Conservation (phyloP, 2,329 filamentous ascomycete genomes). For the Fusarium tanahbumbuense region DNA sequence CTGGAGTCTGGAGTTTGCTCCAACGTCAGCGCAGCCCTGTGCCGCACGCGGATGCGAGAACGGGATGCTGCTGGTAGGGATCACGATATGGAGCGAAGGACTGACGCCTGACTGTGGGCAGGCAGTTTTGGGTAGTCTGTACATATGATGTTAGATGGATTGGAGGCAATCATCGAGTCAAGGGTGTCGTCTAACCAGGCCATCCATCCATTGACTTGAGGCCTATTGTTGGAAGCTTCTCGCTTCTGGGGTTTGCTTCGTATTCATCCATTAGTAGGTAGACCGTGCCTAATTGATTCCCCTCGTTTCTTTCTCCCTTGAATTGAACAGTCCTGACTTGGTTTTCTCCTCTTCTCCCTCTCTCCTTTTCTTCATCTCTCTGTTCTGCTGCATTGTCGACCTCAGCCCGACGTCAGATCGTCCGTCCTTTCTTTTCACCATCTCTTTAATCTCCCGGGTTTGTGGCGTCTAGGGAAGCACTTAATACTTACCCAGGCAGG, state of each 20-base stretch:
- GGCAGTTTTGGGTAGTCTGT: conserved; percentile 15
- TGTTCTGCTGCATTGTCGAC: conserved; percentile 13
- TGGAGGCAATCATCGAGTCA: conserved; percentile 33
- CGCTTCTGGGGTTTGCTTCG: conserved; percentile 42
- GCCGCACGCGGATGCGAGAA: conserved; percentile 32
- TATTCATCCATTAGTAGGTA: conserved; percentile 24
- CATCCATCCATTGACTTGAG: conserved; percentile 16
- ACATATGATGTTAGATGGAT: conserved; percentile 16
- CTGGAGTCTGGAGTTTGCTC: conserved; percentile 14
- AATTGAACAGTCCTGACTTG: conserved; percentile 2
- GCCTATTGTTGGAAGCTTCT: conserved; percentile 26
- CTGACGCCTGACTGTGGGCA: background rate
- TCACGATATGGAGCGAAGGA: conserved; percentile 28
- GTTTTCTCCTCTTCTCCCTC: conserved; percentile 18
- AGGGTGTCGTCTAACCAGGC: conserved; percentile 24
- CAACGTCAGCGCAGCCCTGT: conserved; percentile 32
- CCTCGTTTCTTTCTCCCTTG: conserved; percentile 34
- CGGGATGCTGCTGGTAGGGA: conserved; percentile 37
- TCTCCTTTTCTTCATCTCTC: conserved; percentile 1
- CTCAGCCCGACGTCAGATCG: conserved; percentile 4
- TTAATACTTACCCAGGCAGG: conserved; percentile 12
- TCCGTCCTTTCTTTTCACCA: conserved; percentile 7
- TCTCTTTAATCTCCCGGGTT: conserved; percentile 9
- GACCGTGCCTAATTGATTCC: conserved; percentile 23
- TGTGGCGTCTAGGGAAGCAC: conserved; percentile 23